These are phyloP conservation scores for Paxillus rubicundulus DNA, from an alignment of 768 basidiomycete species.

Conservation along the genomic window DNA sequence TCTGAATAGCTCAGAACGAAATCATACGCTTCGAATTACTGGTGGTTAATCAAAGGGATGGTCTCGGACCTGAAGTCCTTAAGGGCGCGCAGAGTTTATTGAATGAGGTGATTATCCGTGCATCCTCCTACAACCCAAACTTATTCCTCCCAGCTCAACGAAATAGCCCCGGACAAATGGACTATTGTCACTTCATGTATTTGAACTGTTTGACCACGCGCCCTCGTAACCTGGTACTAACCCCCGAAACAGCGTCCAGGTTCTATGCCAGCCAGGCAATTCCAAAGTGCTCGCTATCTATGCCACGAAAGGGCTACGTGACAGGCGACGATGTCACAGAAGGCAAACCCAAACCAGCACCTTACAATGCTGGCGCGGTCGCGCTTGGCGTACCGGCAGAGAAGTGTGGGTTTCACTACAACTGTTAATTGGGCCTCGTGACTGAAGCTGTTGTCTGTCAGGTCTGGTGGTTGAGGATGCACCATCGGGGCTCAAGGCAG, in stretches of 20 bases:
- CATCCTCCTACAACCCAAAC: background rate
- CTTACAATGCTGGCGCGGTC: constrained; percentile 76
- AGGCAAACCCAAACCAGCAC: constrained; percentile 88
- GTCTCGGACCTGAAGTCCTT: constrained; percentile 52
- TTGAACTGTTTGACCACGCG: background rate
- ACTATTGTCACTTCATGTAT: constrained; percentile 81
- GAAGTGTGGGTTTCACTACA: constrained; percentile 46
- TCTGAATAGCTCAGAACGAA: constrained; percentile 46
- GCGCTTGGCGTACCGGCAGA: constrained; percentile 49
- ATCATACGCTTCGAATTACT: constrained; percentile 75
- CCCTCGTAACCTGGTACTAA: background rate
- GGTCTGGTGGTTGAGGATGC: constrained; percentile 91
- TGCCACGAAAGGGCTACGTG: constrained; percentile 59
- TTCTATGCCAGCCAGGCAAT: constrained; percentile 70
- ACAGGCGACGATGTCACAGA: constrained; percentile 62
- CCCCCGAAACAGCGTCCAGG: constrained; percentile 55
- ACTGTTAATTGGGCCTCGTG: background rate
- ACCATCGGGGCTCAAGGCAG: constrained; percentile 74
- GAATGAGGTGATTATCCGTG: constrained; percentile 39
- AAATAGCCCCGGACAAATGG: constrained; percentile 46
- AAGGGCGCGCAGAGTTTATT: constrained; percentile 65
- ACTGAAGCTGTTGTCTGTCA: constrained; percentile 25
- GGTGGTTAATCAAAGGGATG: constrained; percentile 51
- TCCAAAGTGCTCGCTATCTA: constrained; percentile 55
- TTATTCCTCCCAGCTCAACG: constrained; percentile 18